A percentile compares a stretch with the other conserved stretches of the same genome.
Evolutionary conservation across 2,329 filamentous ascomycete species (phyloP).

Genomic region (Fusarium austroafricanum): DNA sequence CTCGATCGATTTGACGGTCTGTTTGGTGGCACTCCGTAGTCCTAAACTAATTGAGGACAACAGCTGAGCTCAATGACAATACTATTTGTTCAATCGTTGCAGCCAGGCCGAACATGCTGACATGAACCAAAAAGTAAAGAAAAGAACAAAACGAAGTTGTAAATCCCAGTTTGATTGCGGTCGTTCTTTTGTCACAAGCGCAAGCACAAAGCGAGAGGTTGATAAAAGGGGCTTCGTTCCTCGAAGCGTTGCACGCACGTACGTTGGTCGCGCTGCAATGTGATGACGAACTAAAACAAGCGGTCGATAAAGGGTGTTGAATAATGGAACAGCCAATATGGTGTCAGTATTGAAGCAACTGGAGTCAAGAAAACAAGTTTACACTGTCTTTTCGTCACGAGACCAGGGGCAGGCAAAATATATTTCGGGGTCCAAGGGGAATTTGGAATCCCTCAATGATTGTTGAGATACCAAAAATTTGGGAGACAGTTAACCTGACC

Average conservation of each 20-base stretch:
- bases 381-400: conserved; percentile 18
- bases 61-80: conserved; percentile 8
- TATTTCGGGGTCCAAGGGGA: background rate
- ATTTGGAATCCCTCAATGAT: conserved; percentile 6
- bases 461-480: conserved; percentile 32
- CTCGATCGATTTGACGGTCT: conserved; percentile 18
- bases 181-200: background rate
- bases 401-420: conserved; percentile 9
- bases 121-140: conserved; percentile 12
- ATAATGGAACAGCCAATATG: conserved; percentile 3
- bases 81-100: conserved; percentile 30
- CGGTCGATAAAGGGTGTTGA: conserved; percentile 20
- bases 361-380: conserved; percentile 6
- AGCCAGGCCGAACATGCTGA: conserved; percentile 42
- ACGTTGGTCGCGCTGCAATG: conserved; percentile 14
- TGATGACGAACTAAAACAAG: conserved; percentile 35
- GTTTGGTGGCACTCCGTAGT: background rate
- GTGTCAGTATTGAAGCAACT: conserved; percentile 1
- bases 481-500: conserved; percentile 20
- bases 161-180: conserved; percentile 5
- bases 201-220: conserved; percentile 13
- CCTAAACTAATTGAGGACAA: conserved; percentile 25
- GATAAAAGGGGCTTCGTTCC: conserved; percentile 33
- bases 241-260: conserved; percentile 31
- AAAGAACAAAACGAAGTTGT: background rate